These are phyloP conservation scores for Neoboletus brunneissimus DNA, from an alignment of 768 basidiomycete genomes.

Conservation along the genomic window DNA sequence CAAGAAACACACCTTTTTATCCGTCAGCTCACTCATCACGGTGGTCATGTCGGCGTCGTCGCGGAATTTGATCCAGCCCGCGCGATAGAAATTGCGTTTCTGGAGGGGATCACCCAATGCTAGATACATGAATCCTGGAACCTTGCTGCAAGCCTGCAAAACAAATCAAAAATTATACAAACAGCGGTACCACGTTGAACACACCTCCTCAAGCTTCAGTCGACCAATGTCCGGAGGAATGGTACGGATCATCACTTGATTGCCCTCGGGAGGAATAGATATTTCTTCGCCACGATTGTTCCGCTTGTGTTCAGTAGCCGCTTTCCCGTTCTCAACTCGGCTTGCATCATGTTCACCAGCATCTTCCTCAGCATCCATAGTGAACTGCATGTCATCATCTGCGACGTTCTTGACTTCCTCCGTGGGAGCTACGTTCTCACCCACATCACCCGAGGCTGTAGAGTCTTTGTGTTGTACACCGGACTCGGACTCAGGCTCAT, in stretches of 20 bases:
- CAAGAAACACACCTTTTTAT: constrained; percentile 65
- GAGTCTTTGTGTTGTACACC: constrained; percentile 54
- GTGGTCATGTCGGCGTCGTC: constrained; percentile 80
- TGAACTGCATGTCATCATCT: constrained; percentile 77
- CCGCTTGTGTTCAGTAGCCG: constrained; percentile 42
- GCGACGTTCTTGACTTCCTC: constrained; percentile 56
- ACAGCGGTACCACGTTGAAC: constrained; percentile 18
- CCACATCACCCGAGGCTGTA: constrained; percentile 35
- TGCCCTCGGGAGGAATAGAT: constrained; percentile 70
- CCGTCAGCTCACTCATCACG: constrained; percentile 71
- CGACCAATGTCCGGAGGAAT: constrained; percentile 93
- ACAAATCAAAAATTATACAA: constrained; percentile 3
- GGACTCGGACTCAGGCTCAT: constrained; percentile 56
- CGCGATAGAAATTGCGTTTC: constrained; percentile 91
- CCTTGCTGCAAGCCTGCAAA: constrained; percentile 65
- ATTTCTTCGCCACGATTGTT: constrained; percentile 67
- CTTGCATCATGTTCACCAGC: constrained; percentile 54
- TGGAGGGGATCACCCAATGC: constrained; percentile 90
- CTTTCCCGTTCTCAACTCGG: constrained; percentile 62
- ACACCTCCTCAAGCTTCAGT: constrained; percentile 84
- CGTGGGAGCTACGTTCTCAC: constrained; percentile 30
- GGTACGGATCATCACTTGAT: constrained; percentile 92
- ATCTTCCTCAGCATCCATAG: constrained; percentile 71
- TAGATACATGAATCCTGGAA: constrained; percentile 83
- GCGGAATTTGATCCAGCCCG: constrained; percentile 87